These are phyloP conservation scores for Astragalus glycyphyllos DNA, from an alignment of 306 rosid species.

Conservation along the genomic window DNA sequence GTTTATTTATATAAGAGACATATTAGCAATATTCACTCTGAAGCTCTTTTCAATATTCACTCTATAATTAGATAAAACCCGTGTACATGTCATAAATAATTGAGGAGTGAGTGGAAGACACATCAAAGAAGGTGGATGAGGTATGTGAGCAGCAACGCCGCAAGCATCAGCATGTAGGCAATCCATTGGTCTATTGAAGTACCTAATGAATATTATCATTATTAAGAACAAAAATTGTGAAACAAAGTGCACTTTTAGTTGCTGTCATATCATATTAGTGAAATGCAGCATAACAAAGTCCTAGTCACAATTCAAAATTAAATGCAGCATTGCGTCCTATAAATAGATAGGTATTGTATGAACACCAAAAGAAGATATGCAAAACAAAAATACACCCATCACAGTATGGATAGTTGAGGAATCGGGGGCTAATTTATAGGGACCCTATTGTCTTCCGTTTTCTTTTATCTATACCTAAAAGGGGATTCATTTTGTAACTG, in stretches of 20 bases:
- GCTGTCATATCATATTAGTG: background rate
- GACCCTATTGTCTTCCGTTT: too few relatives aligned
- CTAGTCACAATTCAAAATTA: too few relatives aligned
- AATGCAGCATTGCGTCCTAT: constrained; percentile 5
- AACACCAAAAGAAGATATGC: background rate
- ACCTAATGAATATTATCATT: constrained; percentile 52
- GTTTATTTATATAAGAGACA: too few relatives aligned
- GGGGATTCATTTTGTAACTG: too few relatives aligned
- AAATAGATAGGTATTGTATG: background rate
- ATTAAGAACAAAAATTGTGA: background rate
- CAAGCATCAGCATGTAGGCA: constrained; percentile 78
- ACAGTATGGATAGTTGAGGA: too few relatives aligned
- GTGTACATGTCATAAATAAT: background rate
- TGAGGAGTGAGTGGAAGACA: constrained; percentile 53
- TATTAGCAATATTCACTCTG: too few relatives aligned
- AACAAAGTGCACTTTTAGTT: background rate
- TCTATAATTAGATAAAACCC: too few relatives aligned
- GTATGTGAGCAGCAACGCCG: constrained; percentile 81
- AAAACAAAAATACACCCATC: too few relatives aligned
- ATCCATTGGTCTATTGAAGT: constrained; percentile 84
- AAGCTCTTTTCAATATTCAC: too few relatives aligned
- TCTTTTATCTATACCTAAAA: too few relatives aligned
- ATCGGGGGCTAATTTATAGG: too few relatives aligned
- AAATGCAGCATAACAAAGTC: too few relatives aligned
- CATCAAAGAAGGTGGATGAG: constrained; percentile 78